These are phyloP conservation scores for Dionaea muscipula DNA, from an alignment of 179 eudicot species.

Conservation along the genomic window DNA sequence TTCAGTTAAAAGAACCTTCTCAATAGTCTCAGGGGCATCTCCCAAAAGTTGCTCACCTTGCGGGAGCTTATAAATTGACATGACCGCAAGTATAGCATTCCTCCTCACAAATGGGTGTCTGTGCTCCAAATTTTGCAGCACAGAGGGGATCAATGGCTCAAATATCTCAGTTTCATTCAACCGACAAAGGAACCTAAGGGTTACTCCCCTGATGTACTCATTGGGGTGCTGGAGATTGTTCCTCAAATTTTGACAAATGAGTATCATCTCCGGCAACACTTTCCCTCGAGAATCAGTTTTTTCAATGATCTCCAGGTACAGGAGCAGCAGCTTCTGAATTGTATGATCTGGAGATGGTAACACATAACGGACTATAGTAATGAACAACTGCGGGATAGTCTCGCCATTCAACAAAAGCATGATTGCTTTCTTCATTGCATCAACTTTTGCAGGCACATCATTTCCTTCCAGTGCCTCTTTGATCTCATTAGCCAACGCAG, in stretches of 20 bases:
- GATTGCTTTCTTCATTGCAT: constrained; percentile 63
- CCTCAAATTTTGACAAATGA: constrained; percentile 60
- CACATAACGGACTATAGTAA: constrained; percentile 60
- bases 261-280: constrained; percentile 55
- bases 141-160: constrained; percentile 64
- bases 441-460: constrained; percentile 43
- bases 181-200: constrained; percentile 62
- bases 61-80: constrained; percentile 63
- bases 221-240: constrained; percentile 63
- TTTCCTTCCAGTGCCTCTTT: constrained; percentile 63
- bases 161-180: constrained; percentile 54
- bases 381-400: constrained; percentile 56
- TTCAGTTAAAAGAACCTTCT: constrained; percentile 52
- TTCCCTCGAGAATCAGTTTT: constrained; percentile 57
- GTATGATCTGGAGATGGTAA: constrained; percentile 68
- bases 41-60: constrained; percentile 58
- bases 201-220: constrained; percentile 65
- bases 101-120: constrained; percentile 59
- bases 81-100: constrained; percentile 64
- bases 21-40: constrained; percentile 61
- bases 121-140: constrained; percentile 51
- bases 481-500: constrained; percentile 72
- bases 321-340: constrained; percentile 50
- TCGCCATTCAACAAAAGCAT: constrained; percentile 66
- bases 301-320: constrained; percentile 56